These are phyloP conservation scores for Misopates orontium DNA, from an alignment of 257 asterid species.

Conservation along the genomic window DNA sequence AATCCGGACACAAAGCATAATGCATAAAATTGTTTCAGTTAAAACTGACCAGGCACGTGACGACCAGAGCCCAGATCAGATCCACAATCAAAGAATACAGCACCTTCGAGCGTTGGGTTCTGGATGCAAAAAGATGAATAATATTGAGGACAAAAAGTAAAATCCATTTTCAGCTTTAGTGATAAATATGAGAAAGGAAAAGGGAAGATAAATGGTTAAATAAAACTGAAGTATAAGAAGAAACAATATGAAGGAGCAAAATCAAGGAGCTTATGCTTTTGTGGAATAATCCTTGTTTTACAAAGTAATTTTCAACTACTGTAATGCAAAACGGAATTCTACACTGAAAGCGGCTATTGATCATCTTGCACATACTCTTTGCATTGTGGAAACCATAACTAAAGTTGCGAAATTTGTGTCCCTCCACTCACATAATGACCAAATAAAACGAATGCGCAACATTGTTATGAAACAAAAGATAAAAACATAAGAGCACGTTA, in stretches of 20 bases:
- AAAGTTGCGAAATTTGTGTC: too few relatives aligned
- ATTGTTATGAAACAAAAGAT: too few relatives aligned
- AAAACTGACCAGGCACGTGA: constrained; percentile 85
- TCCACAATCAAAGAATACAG: constrained; percentile 85
- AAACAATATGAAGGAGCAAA: neutral
- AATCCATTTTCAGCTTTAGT: neutral
- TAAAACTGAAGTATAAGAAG: neutral
- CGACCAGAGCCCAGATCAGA: constrained; percentile 90
- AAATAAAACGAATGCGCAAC: too few relatives aligned
- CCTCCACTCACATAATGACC: too few relatives aligned
- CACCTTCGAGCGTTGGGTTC: constrained; percentile 77
- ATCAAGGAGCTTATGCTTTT: neutral
- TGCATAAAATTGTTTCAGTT: too few relatives aligned
- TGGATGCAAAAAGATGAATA: constrained; percentile 32
- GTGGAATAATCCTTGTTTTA: neutral
- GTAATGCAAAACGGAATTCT: neutral
- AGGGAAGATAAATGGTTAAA: neutral
- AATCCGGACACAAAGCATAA: constrained; percentile 11
- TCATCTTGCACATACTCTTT: too few relatives aligned
- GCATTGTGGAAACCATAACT: too few relatives aligned
- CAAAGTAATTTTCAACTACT: neutral
- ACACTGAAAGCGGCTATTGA: too few relatives aligned
- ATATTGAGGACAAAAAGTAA: constrained; percentile 22
- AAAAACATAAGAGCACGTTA: too few relatives aligned
- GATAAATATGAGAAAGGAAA: neutral